phyloP scores from a whole-genome alignment of 371 early-diverging fungal genomes.

The Smittium culicis region DNA sequence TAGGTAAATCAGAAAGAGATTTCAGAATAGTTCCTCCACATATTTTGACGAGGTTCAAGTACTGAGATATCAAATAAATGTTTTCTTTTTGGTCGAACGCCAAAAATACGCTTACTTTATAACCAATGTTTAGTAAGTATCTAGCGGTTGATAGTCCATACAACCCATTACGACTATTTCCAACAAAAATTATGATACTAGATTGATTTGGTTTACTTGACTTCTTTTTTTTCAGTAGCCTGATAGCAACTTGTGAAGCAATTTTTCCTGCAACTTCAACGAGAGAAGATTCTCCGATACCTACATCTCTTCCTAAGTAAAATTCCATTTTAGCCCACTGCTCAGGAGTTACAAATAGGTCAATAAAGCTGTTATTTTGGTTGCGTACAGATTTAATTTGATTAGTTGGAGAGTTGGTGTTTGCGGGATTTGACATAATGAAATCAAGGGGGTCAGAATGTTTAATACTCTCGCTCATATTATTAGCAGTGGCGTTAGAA shows the following conservation, averaged over 20 bases:
- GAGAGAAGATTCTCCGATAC: background rate
- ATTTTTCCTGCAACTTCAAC: background rate
- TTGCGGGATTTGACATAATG: no score
- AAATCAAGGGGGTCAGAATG: no score
- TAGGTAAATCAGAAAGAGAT: background rate
- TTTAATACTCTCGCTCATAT: no score
- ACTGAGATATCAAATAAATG: background rate
- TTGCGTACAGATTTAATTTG: no score
- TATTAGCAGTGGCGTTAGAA: no score
- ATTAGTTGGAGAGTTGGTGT: no score
- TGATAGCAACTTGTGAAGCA: background rate
- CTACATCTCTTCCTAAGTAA: background rate
- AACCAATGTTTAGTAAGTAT: background rate
- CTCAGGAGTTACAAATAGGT: background rate
- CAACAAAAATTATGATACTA: background rate
- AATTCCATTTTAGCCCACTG: background rate
- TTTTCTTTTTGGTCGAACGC: background rate
- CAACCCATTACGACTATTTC: background rate
- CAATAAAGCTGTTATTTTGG: no score
- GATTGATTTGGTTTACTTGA: no score
- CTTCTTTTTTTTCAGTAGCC: background rate
- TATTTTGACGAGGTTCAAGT: constrained; percentile 3
- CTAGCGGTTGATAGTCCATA: background rate
- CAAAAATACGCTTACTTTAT: background rate
- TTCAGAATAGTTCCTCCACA: background rate